phyloP scores from a whole-genome alignment of 2,329 filamentous ascomycete genomes.

The Pseudogymnoascus sp. region DNA sequence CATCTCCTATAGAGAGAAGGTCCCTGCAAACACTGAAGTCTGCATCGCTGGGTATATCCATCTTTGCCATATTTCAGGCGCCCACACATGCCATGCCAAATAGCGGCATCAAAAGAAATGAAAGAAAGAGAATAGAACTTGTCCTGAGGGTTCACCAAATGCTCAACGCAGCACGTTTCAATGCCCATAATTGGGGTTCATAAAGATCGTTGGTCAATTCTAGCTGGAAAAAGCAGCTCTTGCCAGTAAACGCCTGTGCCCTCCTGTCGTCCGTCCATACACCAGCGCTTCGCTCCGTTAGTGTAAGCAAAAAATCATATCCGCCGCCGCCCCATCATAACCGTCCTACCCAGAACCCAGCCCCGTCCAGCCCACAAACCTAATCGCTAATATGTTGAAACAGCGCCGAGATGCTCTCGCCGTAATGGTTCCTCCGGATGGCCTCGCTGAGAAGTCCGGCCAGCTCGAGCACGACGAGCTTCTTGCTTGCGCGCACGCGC shows the following conservation, averaged over 20 bases:
- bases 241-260: constrained; percentile 7
- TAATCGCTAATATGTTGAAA: constrained; percentile 13
- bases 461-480: constrained; percentile 83
- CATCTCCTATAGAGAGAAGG: constrained; percentile 59
- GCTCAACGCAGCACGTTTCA: constrained; percentile 18
- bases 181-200: constrained; percentile 16
- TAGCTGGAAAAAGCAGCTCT: neutral
- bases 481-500: constrained; percentile 61
- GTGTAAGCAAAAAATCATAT: constrained; percentile 1
- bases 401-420: constrained; percentile 61
- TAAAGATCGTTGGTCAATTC: constrained; percentile 8
- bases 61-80: constrained; percentile 4
- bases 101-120: constrained; percentile 11
- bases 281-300: constrained; percentile 2
- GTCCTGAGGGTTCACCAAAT: constrained; percentile 10
- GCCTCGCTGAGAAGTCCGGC: constrained; percentile 84
- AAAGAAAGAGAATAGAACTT: constrained; percentile 10
- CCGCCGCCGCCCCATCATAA: neutral
- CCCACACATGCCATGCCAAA: neutral
- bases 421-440: constrained; percentile 92
- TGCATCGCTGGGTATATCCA: constrained; percentile 57
- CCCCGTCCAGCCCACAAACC: neutral
- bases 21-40: constrained; percentile 65
- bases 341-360: neutral
- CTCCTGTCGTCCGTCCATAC: neutral